phyloP scores from a whole-genome alignment of 2,329 filamentous ascomycete genomes.

The Sclerotiophoma versabilis region DNA sequence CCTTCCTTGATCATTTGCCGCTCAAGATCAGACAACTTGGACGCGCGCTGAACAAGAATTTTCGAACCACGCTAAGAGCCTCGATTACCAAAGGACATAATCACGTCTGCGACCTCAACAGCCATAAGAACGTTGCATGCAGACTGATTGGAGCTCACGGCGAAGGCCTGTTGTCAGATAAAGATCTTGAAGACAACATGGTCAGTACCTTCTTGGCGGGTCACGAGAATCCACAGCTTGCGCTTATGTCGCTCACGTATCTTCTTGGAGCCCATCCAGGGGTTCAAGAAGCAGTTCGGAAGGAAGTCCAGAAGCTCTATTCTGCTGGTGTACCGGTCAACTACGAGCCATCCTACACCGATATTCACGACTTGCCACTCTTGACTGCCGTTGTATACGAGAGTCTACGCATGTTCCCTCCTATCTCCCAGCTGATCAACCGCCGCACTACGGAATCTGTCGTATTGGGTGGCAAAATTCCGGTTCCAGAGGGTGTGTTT shows the following conservation, averaged over 20 bases:
- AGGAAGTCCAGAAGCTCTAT: slow-evolving; percentile 28
- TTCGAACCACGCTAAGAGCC: slow-evolving; percentile 29
- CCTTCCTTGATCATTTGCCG: slow-evolving; percentile 32
- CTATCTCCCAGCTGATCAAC: slow-evolving; percentile 60
- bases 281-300: slow-evolving; percentile 28
- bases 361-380: slow-evolving; percentile 50
- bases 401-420: slow-evolving; percentile 57
- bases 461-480: slow-evolving; percentile 28
- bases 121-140: slow-evolving; percentile 29
- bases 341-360: slow-evolving; percentile 27
- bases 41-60: slow-evolving; percentile 27
- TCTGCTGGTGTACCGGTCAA: slow-evolving; percentile 19
- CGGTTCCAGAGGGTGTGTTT: slow-evolving; percentile 32
- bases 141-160: slow-evolving; percentile 31
- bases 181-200: slow-evolving; percentile 37
- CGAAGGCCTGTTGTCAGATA: slow-evolving; percentile 31
- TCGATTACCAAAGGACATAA: slow-evolving; percentile 32
- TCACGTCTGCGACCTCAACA: slow-evolving; percentile 32
- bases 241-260: slow-evolving; percentile 36
- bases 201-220: slow-evolving; percentile 37
- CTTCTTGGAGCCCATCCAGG: slow-evolving; percentile 30
- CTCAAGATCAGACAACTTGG: slow-evolving; percentile 30
- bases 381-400: slow-evolving; percentile 57
- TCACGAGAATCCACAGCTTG: slow-evolving; percentile 38
- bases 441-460: slow-evolving; percentile 46